Conservation (phyloP, 208 protist genomes). For the Leishmania guyanensis region DNA sequence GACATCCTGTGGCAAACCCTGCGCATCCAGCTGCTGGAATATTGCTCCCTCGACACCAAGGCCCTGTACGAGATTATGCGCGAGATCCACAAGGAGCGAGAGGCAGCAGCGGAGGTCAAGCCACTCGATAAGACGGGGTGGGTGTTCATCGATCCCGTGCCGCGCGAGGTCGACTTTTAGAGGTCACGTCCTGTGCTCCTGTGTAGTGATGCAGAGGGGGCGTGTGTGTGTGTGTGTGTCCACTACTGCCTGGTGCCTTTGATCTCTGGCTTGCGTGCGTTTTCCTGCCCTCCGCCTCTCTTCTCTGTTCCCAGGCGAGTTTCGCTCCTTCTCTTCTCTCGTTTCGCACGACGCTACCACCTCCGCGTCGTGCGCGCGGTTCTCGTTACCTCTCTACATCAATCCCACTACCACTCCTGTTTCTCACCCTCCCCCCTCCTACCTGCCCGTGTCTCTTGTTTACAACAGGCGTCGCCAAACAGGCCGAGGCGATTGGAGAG, state of each 20-base stretch:
- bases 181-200: background rate
- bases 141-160: slow-evolving; percentile 66
- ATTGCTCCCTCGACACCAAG: slow-evolving; percentile 90
- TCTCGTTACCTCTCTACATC: background rate
- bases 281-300: background rate
- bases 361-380: background rate
- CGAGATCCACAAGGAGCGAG: slow-evolving; percentile 73
- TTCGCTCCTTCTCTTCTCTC: background rate
- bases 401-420: background rate
- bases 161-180: slow-evolving; percentile 60
- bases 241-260: background rate
- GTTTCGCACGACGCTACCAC: background rate
- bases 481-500: background rate
- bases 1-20: slow-evolving; percentile 75
- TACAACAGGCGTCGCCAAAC: background rate
- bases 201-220: background rate
- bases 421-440: background rate
- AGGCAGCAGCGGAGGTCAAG: slow-evolving; percentile 38
- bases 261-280: background rate
- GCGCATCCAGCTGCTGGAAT: slow-evolving; percentile 89
- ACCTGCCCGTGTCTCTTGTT: background rate
- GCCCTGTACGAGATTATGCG: slow-evolving; percentile 90
- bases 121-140: slow-evolving; percentile 80
- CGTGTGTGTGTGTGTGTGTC: background rate
- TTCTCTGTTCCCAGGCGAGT: no score